phyloP scores from a whole-genome alignment of 2,329 filamentous ascomycete species.

The Colletotrichum sp. region DNA sequence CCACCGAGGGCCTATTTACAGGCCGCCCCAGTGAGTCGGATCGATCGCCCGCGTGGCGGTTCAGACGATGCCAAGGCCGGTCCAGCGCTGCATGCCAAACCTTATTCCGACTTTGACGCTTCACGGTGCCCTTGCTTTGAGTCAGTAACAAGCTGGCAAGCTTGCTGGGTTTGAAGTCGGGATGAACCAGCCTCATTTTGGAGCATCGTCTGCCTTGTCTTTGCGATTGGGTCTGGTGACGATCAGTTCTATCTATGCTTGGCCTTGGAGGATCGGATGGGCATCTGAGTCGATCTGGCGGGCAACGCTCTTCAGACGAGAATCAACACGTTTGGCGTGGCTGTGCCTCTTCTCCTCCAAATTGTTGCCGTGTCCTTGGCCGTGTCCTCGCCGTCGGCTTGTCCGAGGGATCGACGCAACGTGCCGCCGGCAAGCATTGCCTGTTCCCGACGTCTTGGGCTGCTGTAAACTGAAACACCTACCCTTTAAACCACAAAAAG shows the following conservation, averaged over 20 bases:
- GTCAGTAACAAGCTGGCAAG: neutral
- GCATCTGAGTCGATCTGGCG: neutral
- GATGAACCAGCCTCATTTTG: neutral
- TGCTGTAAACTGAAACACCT: neutral
- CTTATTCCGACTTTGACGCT: neutral
- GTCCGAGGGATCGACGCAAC: neutral
- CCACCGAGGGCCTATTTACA: neutral
- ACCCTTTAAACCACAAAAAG: neutral
- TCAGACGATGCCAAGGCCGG: neutral
- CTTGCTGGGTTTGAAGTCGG: neutral
- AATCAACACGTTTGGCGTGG: neutral
- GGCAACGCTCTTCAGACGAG: fast-evolving
- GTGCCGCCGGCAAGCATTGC: neutral
- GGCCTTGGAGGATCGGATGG: neutral
- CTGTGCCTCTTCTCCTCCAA: fast-evolving
- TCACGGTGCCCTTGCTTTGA: neutral
- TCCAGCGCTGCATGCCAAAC: neutral
- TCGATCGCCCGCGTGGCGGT: neutral
- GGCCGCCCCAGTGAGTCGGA: neutral
- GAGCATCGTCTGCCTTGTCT: neutral
- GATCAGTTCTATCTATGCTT: neutral
- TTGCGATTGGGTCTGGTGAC: neutral
- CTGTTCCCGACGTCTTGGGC: neutral
- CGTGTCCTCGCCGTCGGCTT: neutral
- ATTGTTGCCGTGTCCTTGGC: neutral